Percentiles rank a stretch among this genome's conserved stretches.
Conservation (phyloP, 2,329 filamentous ascomycete genomes). For the Tolypocladium tundrense region DNA sequence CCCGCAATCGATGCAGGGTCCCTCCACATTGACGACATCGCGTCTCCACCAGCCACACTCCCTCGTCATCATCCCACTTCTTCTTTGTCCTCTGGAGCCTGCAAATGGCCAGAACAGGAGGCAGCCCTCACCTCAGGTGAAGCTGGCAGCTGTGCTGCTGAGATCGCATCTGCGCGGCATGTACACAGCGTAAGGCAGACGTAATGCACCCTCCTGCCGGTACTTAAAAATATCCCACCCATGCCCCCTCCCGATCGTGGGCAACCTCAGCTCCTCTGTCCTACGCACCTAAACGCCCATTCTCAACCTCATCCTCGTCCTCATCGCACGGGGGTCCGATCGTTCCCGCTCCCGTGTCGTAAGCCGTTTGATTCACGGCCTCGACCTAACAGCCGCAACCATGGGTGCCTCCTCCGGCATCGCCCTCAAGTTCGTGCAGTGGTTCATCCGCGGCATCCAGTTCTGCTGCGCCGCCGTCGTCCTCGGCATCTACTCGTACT, state of each 20-base stretch:
- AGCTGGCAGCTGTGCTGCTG: background rate
- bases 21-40: background rate
- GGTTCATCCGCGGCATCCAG: constrained; percentile 62
- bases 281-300: background rate
- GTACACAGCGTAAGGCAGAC: background rate
- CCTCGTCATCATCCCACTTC: background rate
- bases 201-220: background rate
- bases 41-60: background rate
- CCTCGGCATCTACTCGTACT: constrained; percentile 75
- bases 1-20: too few species aligned
- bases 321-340: background rate
- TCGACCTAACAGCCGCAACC: background rate
- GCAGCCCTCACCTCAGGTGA: background rate
- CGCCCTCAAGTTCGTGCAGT: constrained; percentile 58
- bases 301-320: background rate
- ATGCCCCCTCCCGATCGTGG: background rate
- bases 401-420: constrained; percentile 26
- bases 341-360: background rate
- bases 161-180: background rate
- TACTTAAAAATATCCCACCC: background rate
- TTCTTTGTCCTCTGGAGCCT: background rate
- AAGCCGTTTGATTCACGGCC: background rate
- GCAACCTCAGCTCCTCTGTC: background rate
- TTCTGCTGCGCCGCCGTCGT: constrained; percentile 64
- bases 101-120: background rate